These are phyloP conservation scores for Digitaria exilis DNA, from an alignment of 202 grass and related monocot genomes.

Conservation along the genomic window DNA sequence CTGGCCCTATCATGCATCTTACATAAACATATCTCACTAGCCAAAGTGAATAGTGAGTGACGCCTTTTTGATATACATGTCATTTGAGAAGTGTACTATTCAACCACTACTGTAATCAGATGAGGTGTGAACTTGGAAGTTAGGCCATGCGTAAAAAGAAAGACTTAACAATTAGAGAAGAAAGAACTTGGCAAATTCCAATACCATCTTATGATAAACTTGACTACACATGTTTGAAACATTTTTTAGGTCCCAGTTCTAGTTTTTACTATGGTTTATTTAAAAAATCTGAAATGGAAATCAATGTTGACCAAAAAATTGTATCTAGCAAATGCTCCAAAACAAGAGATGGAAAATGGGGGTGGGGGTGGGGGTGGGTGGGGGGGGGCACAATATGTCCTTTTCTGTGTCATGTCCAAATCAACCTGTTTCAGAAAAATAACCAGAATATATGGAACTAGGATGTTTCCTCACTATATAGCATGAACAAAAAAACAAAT, in stretches of 20 bases:
- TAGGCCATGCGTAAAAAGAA: not conserved
- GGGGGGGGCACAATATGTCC: not conserved
- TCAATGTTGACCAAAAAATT: not conserved
- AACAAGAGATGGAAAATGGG: not conserved
- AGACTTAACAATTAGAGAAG: not conserved
- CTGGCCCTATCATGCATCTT: slow-evolving; percentile 2
- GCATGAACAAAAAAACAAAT: not conserved
- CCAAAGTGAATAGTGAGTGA: not conserved
- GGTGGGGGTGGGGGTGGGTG: too few species aligned
- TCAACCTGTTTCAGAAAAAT: not conserved
- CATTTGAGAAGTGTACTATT: slow-evolving; percentile 10
- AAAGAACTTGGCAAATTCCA: not conserved
- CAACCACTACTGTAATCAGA: slow-evolving; percentile 12
- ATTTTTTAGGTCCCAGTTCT: not conserved
- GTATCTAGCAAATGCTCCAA: not conserved
- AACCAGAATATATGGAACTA: not conserved
- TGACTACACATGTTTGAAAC: not conserved
- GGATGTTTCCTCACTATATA: not conserved
- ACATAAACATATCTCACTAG: slow-evolving; percentile 28
- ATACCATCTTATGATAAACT: not conserved
- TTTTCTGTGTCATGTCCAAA: not conserved
- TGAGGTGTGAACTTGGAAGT: not conserved
- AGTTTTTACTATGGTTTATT: not conserved
- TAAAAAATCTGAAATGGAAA: not conserved
- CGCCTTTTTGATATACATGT: not conserved